Percentiles rank a stretch among this genome's conserved stretches.
Conservation (phyloP, 345 rosid species). For the Rhodamnia rubescens region DNA sequence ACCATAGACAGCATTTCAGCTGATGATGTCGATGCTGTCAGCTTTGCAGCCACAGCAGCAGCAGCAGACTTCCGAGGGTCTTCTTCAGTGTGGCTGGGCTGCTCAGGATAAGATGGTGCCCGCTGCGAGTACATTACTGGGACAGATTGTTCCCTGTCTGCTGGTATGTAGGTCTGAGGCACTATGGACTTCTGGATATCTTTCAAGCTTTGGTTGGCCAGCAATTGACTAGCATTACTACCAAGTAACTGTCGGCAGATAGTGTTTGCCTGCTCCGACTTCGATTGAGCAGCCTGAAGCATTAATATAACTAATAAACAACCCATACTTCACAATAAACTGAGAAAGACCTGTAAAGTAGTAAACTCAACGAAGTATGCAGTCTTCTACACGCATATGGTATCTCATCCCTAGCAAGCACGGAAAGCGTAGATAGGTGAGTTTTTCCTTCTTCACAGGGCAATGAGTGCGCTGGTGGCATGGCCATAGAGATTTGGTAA, state of each 20-base stretch:
- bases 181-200: slow-evolving; percentile 23
- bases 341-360: neutral
- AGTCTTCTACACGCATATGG: neutral
- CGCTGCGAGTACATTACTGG: slow-evolving; percentile 49
- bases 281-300: slow-evolving; percentile 44
- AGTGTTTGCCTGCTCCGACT: slow-evolving; percentile 36
- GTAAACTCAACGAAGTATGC: neutral
- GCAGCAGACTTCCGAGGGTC: slow-evolving; percentile 73
- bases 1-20: slow-evolving; percentile 91
- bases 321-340: neutral
- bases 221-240: slow-evolving; percentile 19
- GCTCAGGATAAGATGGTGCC: slow-evolving; percentile 10
- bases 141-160: slow-evolving; percentile 47
- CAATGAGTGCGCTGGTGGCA: neutral
- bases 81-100: slow-evolving; percentile 20
- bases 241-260: slow-evolving; percentile 38
- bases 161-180: slow-evolving; percentile 31
- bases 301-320: neutral
- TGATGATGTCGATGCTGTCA: slow-evolving; percentile 88
- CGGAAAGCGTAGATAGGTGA: neutral
- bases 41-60: slow-evolving; percentile 76
- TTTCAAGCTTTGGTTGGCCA: slow-evolving; percentile 33
- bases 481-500: neutral
- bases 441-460: neutral
- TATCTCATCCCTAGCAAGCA: neutral